Evolutionary conservation across 2,329 filamentous ascomycete species (phyloP).

Genomic region (Penicillium italicum): DNA sequence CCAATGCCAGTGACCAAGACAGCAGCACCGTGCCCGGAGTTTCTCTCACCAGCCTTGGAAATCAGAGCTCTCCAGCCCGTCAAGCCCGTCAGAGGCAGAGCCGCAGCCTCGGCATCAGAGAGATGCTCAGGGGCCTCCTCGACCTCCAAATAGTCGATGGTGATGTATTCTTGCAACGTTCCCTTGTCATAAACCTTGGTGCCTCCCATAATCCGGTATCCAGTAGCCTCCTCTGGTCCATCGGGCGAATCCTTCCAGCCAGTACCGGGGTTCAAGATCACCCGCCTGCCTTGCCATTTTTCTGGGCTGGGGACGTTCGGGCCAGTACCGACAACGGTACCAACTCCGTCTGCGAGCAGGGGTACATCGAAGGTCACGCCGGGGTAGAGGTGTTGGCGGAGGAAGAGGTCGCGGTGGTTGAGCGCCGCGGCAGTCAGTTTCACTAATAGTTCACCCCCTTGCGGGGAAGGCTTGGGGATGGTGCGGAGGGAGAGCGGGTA

Average conservation of each 20-base stretch:
- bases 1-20: conserved; percentile 88
- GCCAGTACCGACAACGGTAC: conserved; percentile 65
- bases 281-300: conserved; percentile 61
- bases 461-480: conserved; percentile 60
- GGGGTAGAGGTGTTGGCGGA: conserved; percentile 88
- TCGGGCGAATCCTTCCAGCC: conserved; percentile 71
- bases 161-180: conserved; percentile 69
- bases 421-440: conserved; percentile 75
- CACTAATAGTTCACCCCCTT: conserved; percentile 67
- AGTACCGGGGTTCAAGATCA: conserved; percentile 72
- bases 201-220: conserved; percentile 48
- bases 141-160: conserved; percentile 67
- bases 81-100: conserved; percentile 77
- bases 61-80: conserved; percentile 86
- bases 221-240: conserved; percentile 65
- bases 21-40: conserved; percentile 59
- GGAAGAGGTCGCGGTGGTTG: conserved; percentile 94
- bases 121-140: conserved; percentile 74
- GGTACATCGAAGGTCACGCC: conserved; percentile 74
- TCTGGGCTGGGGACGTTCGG: conserved; percentile 49
- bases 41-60: conserved; percentile 65
- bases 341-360: conserved; percentile 77
- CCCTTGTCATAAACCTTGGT: conserved; percentile 63
- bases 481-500: conserved; percentile 53
- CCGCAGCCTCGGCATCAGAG: conserved; percentile 69